These are phyloP conservation scores for Rhynchospora pubera DNA, from an alignment of 176 grass and related monocot species.

Conservation along the genomic window DNA sequence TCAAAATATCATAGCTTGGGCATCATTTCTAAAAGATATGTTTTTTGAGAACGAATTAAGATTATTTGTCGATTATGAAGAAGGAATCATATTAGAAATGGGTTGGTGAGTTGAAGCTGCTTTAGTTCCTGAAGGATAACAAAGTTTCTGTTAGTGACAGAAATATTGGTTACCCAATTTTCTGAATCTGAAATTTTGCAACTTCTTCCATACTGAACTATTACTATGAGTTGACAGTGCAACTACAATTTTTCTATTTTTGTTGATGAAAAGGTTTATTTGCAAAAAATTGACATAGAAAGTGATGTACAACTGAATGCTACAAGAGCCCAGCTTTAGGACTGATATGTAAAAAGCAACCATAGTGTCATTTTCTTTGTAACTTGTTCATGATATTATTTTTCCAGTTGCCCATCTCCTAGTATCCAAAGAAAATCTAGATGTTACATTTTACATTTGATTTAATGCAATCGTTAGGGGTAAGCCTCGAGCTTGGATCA, in stretches of 20 bases:
- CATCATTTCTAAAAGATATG: background rate
- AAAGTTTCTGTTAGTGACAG: background rate
- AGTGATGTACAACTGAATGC: background rate
- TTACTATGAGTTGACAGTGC: background rate
- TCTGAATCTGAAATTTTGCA: background rate
- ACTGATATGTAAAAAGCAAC: background rate
- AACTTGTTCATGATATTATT: background rate
- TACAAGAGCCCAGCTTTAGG: background rate
- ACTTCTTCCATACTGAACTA: background rate
- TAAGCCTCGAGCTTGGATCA: too few relatives aligned
- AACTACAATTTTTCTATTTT: background rate
- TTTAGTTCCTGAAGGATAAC: background rate
- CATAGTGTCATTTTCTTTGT: background rate
- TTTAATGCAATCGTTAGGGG: too few relatives aligned
- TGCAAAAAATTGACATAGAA: background rate
- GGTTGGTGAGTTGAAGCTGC: background rate
- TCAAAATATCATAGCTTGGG: background rate
- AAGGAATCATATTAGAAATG: background rate
- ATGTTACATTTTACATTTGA: too few relatives aligned
- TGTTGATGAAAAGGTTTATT: background rate
- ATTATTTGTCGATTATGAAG: background rate
- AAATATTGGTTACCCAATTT: background rate
- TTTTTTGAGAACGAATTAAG: background rate
- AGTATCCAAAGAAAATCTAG: background rate
- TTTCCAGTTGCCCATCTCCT: background rate